Base-by-base conservation (phyloP, 257 asterid species). In the Perilla frutescens region DNA sequence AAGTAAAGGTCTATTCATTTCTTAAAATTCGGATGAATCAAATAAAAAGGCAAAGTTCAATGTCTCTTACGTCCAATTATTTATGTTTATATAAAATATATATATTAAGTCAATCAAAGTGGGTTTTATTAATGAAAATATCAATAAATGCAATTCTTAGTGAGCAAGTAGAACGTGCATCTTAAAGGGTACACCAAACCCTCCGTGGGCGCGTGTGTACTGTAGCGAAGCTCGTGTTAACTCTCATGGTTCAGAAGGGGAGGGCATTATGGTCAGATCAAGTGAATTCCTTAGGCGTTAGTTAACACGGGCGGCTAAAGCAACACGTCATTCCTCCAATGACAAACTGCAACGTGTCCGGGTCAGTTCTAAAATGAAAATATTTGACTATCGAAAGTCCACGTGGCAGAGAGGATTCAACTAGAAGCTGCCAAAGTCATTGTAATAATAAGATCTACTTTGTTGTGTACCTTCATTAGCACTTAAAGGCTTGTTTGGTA, bases 341-440 rank as follows among this genome's bases (percentile, higher is more conserved):
- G 5, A 55, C 1, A 0, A 2, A 1, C 0, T 1, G 81, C 68
- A 65, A 87, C 82, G 79, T 80, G 12, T 2, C 44, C n/a, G 4
- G 34, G 47, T 3, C 10, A 39, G 9, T 6, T 47, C 5, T 2
- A 13, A n/a, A 54, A 8, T 20, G 13, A 10, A 13, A 69, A 54
- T 58, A 26, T 66, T 76, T 70, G 84, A 80, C 79, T 29, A 55
- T 56, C 40, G 11, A 43, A 51, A 80, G 31, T 79, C 66, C 86
- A 84, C 81, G 84, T 82, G 86, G 84, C 82, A 80, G 81, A 78
- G 83, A 54, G 76, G 75, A 75, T 81, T 51, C 68, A 72, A 70
- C 47, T 40, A 62, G 61, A 43, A n/a, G 64, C 39, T 55, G 64
- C 58, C 55, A 20, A 67, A 47, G 12, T 37, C 47, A 29, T 44